Evolutionary conservation across 148 eudicot genomes (phyloP), one percentile per base, ranked within the genome.

Genomic region (Vaccinium myrtillus): DNA sequence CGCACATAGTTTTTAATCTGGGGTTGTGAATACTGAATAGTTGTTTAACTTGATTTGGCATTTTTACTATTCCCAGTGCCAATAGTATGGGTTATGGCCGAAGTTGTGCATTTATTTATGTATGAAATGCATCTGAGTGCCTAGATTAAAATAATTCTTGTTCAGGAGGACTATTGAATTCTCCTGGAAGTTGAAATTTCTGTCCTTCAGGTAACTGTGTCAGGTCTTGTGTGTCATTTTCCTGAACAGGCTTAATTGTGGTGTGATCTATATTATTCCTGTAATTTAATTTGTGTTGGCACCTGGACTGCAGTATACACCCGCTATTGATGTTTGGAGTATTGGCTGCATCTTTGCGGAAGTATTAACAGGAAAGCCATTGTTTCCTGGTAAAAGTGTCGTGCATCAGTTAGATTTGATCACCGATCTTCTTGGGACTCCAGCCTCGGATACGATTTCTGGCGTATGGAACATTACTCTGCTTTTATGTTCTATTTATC

Each of bases 311-410:
- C 94, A 96, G 99, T 96, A 96, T 88, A 94, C 98, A 30, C 95
- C 97, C 9, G 99, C 99, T 46, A 94, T 96, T 86, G 99, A 96
- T 90, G 88, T 96, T 84, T 96, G 99, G 99, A 92, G 99, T 87
- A 90, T 94, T 76, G 99, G 99, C 78, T 96, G 99, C 91, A 96
- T 96, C 76, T 96, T 94, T 88, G 99, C 95, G 1, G 98, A 94
- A 89, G 97, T 96, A 21, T 84, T 96, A 84, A 91, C 91, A 0
- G 98, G 99, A 65, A 92, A 91, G 88, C 99, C 98, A 80, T 86
- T 96, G 81, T 96, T 96, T 86, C 99, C 98, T 46, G 97, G 98
- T 81, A 96, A 93, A 93, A 94, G 97, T 84, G 98, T 94, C 25
- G 98, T 93, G 69, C 99, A 94, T 89, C 99, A 96, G 88, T 88